Conservation (phyloP, 345 rosid genomes). For the Populus alba region DNA sequence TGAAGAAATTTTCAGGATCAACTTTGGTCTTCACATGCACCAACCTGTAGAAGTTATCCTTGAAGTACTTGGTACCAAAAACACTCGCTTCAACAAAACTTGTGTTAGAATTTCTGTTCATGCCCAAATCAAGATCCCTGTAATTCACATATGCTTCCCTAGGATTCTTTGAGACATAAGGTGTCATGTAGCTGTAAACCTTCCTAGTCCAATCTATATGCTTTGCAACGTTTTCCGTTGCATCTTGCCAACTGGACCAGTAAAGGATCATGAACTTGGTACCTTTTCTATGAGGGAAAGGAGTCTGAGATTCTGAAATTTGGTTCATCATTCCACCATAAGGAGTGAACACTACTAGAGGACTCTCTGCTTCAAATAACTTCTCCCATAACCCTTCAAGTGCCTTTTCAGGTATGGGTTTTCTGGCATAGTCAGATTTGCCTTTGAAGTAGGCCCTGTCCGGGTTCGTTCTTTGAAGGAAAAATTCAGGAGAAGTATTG, state of each 20-base stretch:
- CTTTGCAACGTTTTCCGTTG: too few species aligned
- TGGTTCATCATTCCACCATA: conserved; percentile 25
- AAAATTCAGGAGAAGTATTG: conserved; percentile 11
- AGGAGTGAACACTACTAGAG: conserved; percentile 47
- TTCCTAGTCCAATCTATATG: too few species aligned
- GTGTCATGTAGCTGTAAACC: too few species aligned
- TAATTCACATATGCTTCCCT: conserved; percentile 30
- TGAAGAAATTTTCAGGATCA: background rate
- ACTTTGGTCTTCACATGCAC: too few species aligned
- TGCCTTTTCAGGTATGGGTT: conserved; percentile 24
- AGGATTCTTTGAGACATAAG: background rate
- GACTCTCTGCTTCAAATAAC: conserved; percentile 39
- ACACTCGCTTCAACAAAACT: too few species aligned
- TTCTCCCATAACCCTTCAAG: conserved; percentile 32
- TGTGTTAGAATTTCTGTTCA: conserved; percentile 12
- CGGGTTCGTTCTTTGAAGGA: conserved; percentile 19
- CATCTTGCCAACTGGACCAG: too few species aligned
- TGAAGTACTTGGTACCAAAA: too few species aligned
- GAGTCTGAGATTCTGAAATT: conserved; percentile 33
- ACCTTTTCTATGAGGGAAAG: conserved; percentile 33
- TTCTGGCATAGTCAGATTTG: conserved; percentile 31
- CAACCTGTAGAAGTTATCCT: too few species aligned
- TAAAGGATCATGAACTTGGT: conserved; percentile 22
- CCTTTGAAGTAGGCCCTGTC: conserved; percentile 29
- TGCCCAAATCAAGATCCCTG: conserved; percentile 15